These are phyloP conservation scores for Kwoniella sp. DNA, from an alignment of 768 basidiomycete species.

Conservation along the genomic window DNA sequence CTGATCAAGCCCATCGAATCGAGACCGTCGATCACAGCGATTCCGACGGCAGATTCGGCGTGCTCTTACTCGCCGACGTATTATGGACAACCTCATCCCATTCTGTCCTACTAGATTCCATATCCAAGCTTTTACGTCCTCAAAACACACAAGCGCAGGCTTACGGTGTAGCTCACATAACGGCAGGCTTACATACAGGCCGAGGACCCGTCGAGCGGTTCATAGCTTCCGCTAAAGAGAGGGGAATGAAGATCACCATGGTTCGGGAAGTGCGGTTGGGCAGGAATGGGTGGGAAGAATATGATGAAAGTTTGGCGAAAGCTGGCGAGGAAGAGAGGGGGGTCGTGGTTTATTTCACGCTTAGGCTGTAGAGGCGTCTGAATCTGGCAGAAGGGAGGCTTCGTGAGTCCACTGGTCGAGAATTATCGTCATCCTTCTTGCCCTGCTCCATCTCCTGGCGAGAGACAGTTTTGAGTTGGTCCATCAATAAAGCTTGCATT, in stretches of 20 bases:
- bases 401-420: too few relatives aligned
- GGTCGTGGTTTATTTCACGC: conserved; percentile 40
- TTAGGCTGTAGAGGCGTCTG: background rate
- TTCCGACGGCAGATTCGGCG: conserved; percentile 33
- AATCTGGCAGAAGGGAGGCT: background rate
- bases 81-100: conserved; percentile 52
- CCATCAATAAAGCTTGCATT: too few relatives aligned
- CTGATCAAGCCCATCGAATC: background rate
- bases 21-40: background rate
- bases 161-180: conserved; percentile 42
- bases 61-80: conserved; percentile 51
- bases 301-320: background rate
- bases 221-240: conserved; percentile 16
- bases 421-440: too few relatives aligned
- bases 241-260: conserved; percentile 25
- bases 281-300: conserved; percentile 36
- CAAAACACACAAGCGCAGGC: background rate
- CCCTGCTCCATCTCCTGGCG: too few relatives aligned
- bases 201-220: conserved; percentile 51
- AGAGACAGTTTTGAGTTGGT: too few relatives aligned
- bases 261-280: conserved; percentile 43
- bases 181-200: conserved; percentile 52
- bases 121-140: conserved; percentile 26
- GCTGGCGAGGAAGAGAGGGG: conserved; percentile 44
- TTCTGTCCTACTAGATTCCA: conserved; percentile 40